Evolutionary conservation across 2,329 filamentous ascomycete species (phyloP).

Genomic region (Lachnellula cervina): DNA sequence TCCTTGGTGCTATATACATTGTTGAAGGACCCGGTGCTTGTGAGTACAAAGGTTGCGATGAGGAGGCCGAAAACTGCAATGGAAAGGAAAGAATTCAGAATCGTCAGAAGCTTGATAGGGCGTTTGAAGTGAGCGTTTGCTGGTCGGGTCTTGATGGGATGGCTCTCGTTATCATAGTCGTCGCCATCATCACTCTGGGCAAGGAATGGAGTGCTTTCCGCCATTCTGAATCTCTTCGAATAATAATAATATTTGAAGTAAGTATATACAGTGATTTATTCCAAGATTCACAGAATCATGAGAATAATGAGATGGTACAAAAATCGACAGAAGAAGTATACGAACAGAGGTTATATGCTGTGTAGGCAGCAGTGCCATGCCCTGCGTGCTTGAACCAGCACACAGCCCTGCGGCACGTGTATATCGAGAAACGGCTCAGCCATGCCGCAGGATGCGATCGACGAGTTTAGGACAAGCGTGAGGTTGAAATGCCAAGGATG

Average conservation of each 20-base stretch:
- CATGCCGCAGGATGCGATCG: not conserved
- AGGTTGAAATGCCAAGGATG: no score
- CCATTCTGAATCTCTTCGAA: not conserved
- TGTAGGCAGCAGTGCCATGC: no score
- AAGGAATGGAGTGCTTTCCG: not conserved
- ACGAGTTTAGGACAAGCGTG: not conserved
- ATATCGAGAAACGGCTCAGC: not conserved
- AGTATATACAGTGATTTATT: no score
- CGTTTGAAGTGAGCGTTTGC: constrained; percentile 8
- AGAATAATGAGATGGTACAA: no score
- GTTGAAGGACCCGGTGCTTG: not conserved
- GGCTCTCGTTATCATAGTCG: not conserved
- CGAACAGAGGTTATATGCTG: no score
- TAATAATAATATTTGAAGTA: not conserved
- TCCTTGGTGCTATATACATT: not conserved
- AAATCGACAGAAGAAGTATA: no score
- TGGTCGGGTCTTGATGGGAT: not conserved
- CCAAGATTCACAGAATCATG: no score
- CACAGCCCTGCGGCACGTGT: not conserved
- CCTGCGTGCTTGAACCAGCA: not conserved
- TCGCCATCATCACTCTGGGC: not conserved
- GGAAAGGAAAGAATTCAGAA: constrained; percentile 1
- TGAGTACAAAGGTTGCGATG: constrained; percentile 1
- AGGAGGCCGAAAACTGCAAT: constrained; percentile 1
- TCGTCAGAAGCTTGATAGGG: constrained; percentile 5